These are phyloP conservation scores for Fonsecaea multimorphosa DNA, from an alignment of 2,329 filamentous ascomycete species.

Conservation along the genomic window DNA sequence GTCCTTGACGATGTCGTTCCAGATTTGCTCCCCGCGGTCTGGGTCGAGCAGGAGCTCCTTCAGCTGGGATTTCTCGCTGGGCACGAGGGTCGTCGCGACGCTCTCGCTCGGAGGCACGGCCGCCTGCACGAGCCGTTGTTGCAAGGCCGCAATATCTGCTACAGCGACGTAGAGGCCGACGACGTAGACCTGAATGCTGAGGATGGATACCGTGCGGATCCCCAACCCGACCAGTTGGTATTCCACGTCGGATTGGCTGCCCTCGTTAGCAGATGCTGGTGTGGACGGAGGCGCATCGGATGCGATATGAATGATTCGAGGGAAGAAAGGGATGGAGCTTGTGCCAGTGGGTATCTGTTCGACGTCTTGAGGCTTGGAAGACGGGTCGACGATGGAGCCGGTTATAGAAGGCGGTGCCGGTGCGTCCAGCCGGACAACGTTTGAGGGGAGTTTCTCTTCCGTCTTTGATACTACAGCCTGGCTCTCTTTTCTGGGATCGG, in stretches of 20 bases:
- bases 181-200: slow-evolving; percentile 91
- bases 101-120: slow-evolving; percentile 54
- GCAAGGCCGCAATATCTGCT: slow-evolving; percentile 78
- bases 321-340: slow-evolving; percentile 78
- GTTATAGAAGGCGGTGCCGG: slow-evolving; percentile 47
- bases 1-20: slow-evolving; percentile 72
- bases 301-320: slow-evolving; percentile 71
- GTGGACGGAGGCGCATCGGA: slow-evolving; percentile 47
- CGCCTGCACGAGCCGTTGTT: slow-evolving; percentile 75
- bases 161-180: slow-evolving; percentile 91
- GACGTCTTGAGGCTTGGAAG: slow-evolving; percentile 58
- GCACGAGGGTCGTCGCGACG: slow-evolving; percentile 79
- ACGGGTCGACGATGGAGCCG: slow-evolving; percentile 46
- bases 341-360: slow-evolving; percentile 84
- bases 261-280: slow-evolving; percentile 46
- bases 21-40: slow-evolving; percentile 71
- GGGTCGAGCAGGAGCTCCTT: slow-evolving; percentile 73
- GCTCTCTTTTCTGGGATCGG: slow-evolving; percentile 27
- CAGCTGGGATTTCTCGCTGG: slow-evolving; percentile 78
- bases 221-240: slow-evolving; percentile 90
- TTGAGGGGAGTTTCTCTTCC: slow-evolving; percentile 6
- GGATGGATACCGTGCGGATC: slow-evolving; percentile 85
- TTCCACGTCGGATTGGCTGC: slow-evolving; percentile 62
- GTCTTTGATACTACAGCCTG: slow-evolving; percentile 22
- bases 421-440: slow-evolving; percentile 49